These are phyloP conservation scores for Jamesozyma piceae DNA, from an alignment of 805 yeast genomes.

Conservation along the genomic window DNA sequence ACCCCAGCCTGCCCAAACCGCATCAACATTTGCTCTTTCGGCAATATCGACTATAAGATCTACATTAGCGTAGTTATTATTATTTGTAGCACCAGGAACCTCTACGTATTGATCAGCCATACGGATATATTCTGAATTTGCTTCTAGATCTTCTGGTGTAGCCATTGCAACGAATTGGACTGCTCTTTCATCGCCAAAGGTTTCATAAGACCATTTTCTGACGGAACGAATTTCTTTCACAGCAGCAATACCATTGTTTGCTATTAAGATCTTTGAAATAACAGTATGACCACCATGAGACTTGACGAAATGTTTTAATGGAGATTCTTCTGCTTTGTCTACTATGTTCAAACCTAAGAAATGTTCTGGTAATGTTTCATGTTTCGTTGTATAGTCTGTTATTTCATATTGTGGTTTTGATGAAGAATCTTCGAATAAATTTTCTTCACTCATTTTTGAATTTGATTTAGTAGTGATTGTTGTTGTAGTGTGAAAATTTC, in stretches of 20 bases:
- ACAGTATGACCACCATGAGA: constrained; percentile 92
- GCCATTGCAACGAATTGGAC: constrained; percentile 97
- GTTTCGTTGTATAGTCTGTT: constrained; percentile 31
- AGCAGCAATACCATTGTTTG: constrained; percentile 98
- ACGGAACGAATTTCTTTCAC: constrained; percentile 96
- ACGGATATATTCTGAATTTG: constrained; percentile 94
- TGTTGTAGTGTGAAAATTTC: neutral
- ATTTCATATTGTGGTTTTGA: constrained; percentile 22
- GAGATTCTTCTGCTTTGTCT: constrained; percentile 65
- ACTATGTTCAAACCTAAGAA: constrained; percentile 78
- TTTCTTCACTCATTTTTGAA: constrained; percentile 34
- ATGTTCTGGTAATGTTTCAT: constrained; percentile 49
- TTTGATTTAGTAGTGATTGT: neutral
- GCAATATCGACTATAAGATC: constrained; percentile 95
- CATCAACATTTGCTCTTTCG: constrained; percentile 91
- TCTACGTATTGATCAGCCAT: constrained; percentile 98
- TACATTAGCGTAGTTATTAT: constrained; percentile 96
- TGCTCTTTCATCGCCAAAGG: constrained; percentile 93
- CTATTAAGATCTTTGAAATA: constrained; percentile 77
- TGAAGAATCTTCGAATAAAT: constrained; percentile 31
- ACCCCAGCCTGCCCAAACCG: constrained; percentile 99
- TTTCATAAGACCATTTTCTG: constrained; percentile 98
- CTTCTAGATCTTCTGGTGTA: constrained; percentile 96
- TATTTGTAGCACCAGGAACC: constrained; percentile 98
- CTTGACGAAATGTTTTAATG: constrained; percentile 74